These are phyloP conservation scores for Ramaria sp. DNA, from an alignment of 768 basidiomycete genomes.

Conservation along the genomic window DNA sequence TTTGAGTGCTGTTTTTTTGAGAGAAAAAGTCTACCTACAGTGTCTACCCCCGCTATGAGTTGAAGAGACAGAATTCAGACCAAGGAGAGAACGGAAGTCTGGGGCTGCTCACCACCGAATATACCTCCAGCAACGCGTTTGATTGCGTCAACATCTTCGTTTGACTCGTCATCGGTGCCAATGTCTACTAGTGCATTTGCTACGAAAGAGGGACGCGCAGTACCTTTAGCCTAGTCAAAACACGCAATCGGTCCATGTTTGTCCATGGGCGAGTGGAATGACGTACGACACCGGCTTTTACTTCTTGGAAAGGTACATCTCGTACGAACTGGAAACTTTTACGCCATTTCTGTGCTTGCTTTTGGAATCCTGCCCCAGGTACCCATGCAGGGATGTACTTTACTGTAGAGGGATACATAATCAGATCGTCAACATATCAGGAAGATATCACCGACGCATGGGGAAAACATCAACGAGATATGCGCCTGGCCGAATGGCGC, in stretches of 20 bases:
- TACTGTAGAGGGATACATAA: background rate
- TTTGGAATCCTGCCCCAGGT: slow-evolving; percentile 11
- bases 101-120: slow-evolving; percentile 4
- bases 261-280: background rate
- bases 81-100: background rate
- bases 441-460: background rate
- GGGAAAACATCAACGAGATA: slow-evolving; percentile 6
- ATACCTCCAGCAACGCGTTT: slow-evolving; percentile 8
- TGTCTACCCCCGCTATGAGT: slow-evolving; percentile 10
- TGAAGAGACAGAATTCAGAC: background rate
- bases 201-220: background rate
- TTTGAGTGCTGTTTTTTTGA: background rate
- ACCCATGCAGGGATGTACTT: slow-evolving; percentile 5
- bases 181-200: background rate
- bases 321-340: background rate
- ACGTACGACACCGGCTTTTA: slow-evolving; percentile 16
- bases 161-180: background rate
- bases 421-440: background rate
- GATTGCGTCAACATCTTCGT: slow-evolving; percentile 7
- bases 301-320: slow-evolving; percentile 10
- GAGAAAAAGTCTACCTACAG: slow-evolving; percentile 6
- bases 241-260: background rate
- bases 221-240: background rate
- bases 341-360: background rate
- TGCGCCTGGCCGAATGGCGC: background rate